Evolutionary conservation across 208 protist genomes (phyloP).

Genomic region (Leishmania guyanensis): DNA sequence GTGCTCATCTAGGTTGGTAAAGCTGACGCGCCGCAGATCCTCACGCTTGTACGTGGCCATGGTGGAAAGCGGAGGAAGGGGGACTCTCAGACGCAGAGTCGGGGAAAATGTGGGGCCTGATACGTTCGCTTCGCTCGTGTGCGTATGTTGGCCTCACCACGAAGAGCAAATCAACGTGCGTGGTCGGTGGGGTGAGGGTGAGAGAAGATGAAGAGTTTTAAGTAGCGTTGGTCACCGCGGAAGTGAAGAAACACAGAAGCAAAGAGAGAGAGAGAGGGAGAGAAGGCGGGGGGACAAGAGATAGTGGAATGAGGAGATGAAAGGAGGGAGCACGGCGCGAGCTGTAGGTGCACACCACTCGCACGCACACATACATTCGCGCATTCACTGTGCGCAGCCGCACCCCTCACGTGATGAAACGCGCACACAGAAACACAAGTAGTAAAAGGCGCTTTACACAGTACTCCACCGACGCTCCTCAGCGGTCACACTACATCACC

Average conservation of each 20-base stretch:
- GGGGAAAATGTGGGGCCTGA: background rate
- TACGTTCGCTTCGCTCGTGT: background rate
- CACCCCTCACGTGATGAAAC: background rate
- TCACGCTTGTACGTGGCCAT: slow-evolving; percentile 83
- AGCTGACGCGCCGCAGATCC: slow-evolving; percentile 74
- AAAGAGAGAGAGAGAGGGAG: background rate
- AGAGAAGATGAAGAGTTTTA: background rate
- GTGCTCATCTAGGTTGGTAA: slow-evolving; percentile 77
- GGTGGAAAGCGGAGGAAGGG: background rate
- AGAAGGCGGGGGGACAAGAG: background rate
- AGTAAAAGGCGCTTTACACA: background rate
- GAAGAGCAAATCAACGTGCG: background rate
- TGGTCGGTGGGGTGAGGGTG: background rate
- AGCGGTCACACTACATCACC: background rate
- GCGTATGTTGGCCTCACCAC: background rate
- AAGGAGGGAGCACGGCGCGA: background rate
- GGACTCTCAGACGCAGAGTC: background rate
- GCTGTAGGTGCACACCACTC: background rate
- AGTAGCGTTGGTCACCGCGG: background rate
- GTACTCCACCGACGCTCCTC: background rate
- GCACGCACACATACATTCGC: background rate
- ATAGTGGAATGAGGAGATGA: background rate
- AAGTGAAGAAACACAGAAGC: background rate
- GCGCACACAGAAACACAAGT: background rate
- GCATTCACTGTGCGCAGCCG: background rate